These are phyloP conservation scores for Tubosaeta sp. DNA, from an alignment of 768 basidiomycete species.

Conservation along the genomic window DNA sequence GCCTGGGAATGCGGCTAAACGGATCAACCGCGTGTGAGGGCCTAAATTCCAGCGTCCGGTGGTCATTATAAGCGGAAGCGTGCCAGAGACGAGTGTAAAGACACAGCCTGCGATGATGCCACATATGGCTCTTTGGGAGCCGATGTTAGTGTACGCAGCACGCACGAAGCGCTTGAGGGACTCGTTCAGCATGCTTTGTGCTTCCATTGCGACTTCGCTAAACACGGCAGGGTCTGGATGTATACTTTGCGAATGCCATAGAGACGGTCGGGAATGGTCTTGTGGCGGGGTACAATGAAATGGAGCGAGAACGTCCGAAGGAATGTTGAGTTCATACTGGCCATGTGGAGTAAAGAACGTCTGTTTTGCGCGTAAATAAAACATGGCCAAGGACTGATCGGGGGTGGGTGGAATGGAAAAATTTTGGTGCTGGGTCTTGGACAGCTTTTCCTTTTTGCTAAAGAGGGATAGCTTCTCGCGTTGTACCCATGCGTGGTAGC, in stretches of 20 bases:
- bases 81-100: constrained; percentile 42
- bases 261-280: constrained; percentile 4
- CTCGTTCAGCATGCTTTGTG: constrained; percentile 54
- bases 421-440: constrained; percentile 32
- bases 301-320: constrained; percentile 60
- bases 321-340: constrained; percentile 67
- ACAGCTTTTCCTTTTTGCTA: constrained; percentile 40
- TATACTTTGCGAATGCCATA: constrained; percentile 28
- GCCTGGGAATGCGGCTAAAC: constrained; percentile 59
- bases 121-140: constrained; percentile 63
- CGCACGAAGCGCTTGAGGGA: constrained; percentile 63
- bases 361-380: constrained; percentile 74
- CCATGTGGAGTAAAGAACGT: constrained; percentile 75
- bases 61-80: constrained; percentile 52
- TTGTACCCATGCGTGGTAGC: constrained; percentile 40
- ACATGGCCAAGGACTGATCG: constrained; percentile 59
- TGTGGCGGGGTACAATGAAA: constrained; percentile 41
- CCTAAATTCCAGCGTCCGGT: constrained; percentile 32
- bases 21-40: constrained; percentile 45
- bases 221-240: constrained; percentile 69
- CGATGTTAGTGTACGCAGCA: constrained; percentile 66
- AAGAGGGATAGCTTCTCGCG: constrained; percentile 23
- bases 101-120: constrained; percentile 62
- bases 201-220: constrained; percentile 53
- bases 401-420: constrained; percentile 34